These are phyloP conservation scores for Exophiala viscosa DNA, from an alignment of 2,329 filamentous ascomycete genomes.

Conservation along the genomic window DNA sequence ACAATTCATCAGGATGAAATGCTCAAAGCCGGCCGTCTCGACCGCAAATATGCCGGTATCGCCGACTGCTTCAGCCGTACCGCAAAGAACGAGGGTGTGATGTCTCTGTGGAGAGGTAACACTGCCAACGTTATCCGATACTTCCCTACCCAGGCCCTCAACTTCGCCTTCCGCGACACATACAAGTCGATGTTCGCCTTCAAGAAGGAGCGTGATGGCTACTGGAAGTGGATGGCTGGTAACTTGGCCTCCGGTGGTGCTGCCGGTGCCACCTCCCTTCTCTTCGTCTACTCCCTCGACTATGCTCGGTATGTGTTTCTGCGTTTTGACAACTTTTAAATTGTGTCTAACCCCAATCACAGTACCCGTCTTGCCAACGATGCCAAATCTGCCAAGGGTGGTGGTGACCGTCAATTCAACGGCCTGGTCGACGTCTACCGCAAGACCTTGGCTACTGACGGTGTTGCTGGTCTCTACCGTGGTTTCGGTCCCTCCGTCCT, in stretches of 20 bases:
- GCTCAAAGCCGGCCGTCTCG: constrained; percentile 96
- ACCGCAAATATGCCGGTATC: constrained; percentile 95
- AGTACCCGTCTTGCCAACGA: constrained; percentile 99
- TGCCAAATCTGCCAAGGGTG: constrained; percentile 86
- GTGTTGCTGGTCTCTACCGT: constrained; percentile 99
- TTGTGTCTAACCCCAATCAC: constrained; percentile 2
- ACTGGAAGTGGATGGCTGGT: constrained; percentile 97
- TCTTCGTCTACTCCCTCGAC: constrained; percentile 99
- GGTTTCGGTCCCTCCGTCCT: constrained; percentile 99
- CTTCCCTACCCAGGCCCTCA: constrained; percentile 99
- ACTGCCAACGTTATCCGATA: constrained; percentile 99
- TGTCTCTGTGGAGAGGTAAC: constrained; percentile 98
- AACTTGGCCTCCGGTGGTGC: constrained; percentile 99
- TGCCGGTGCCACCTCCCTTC: constrained; percentile 98
- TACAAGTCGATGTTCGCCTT: constrained; percentile 99
- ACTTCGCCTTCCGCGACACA: constrained; percentile 99
- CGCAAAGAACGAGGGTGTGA: constrained; percentile 82
- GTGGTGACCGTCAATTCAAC: constrained; percentile 99
- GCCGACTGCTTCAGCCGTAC: constrained; percentile 93
- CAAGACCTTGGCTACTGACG: constrained; percentile 98
- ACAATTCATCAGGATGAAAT: constrained; percentile 84
- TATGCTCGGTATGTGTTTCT: constrained; percentile 63
- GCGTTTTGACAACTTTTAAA: not conserved
- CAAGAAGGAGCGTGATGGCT: constrained; percentile 99
- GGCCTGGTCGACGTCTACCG: constrained; percentile 99